These are phyloP conservation scores for Trichosporon asahii DNA, from an alignment of 1,284 basidiomycete genomes.

Conservation along the genomic window DNA sequence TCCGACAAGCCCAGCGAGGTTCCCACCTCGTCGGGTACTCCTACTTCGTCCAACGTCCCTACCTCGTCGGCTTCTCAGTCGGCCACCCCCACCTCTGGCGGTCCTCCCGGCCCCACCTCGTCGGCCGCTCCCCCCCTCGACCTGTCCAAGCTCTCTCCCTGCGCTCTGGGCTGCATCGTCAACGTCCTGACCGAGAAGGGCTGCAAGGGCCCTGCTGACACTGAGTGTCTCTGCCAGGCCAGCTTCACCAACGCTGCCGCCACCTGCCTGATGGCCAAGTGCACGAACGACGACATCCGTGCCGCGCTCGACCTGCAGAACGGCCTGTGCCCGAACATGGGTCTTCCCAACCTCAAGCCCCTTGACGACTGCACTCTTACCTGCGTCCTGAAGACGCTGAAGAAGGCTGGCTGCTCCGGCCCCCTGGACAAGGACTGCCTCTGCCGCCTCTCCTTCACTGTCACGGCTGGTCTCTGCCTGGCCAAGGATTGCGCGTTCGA, in stretches of 20 bases:
- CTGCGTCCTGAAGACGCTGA: constrained; percentile 8
- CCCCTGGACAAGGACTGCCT: constrained; percentile 18
- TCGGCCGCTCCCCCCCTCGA: neutral
- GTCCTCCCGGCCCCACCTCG: neutral
- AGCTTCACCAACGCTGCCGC: constrained; percentile 3
- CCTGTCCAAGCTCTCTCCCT: constrained; percentile 12
- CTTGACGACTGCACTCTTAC: neutral
- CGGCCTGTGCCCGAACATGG: constrained; percentile 8
- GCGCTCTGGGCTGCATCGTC: constrained; percentile 10
- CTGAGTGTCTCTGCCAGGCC: constrained; percentile 1
- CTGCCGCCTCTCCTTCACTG: constrained; percentile 7
- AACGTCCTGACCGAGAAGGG: neutral
- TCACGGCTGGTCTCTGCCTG: neutral
- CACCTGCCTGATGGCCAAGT: neutral
- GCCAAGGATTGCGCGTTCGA: neutral
- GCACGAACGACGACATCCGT: constrained; percentile 1
- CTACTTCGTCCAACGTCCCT: neutral
- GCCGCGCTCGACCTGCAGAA: constrained; percentile 6
- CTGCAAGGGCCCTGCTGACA: constrained; percentile 11
- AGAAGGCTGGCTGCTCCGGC: neutral
- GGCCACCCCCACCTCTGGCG: neutral
- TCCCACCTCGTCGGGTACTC: neutral
- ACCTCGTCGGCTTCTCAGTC: neutral
- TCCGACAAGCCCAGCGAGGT: no score
- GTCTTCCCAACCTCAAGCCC: constrained; percentile 9